Percentiles rank a stretch among this genome's conserved stretches.
phyloP scores from a whole-genome alignment of 23 red algal species.

The Gracilariopsis chorda region DNA sequence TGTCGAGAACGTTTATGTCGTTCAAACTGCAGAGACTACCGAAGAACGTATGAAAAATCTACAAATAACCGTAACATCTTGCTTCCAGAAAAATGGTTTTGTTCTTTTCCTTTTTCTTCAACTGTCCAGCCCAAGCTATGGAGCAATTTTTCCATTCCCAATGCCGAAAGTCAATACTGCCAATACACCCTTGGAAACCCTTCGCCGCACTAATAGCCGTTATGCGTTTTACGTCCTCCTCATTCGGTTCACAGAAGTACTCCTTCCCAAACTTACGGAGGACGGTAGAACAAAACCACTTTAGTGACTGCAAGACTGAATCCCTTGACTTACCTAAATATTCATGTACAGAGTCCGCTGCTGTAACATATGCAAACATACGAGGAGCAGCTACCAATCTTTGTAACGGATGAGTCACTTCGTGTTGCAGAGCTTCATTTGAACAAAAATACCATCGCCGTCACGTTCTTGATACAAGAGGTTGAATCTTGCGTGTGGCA shows the following conservation, averaged over 20 bases:
- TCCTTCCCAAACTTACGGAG: constrained; percentile 21
- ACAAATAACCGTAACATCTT: not conserved
- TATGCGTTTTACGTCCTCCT: constrained; percentile 6
- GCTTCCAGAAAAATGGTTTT: constrained; percentile 24
- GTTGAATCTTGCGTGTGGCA: not conserved
- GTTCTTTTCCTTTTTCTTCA: constrained; percentile 13
- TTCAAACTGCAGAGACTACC: not conserved
- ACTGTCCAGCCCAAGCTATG: constrained; percentile 2
- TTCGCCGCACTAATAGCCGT: not conserved
- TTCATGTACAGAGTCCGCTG: not conserved
- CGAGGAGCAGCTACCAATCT: not conserved
- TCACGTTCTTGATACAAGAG: not conserved
- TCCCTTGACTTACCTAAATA: constrained; percentile 1
- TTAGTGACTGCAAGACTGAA: not conserved
- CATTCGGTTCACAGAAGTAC: not conserved
- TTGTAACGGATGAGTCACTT: not conserved
- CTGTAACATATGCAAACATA: not conserved
- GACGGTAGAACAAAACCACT: not conserved
- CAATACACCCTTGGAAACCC: constrained; percentile 27
- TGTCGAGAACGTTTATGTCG: constrained; percentile 9
- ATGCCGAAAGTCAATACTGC: constrained; percentile 14
- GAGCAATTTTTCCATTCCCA: constrained; percentile 56
- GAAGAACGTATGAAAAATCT: constrained; percentile 28
- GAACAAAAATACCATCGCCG: not conserved
- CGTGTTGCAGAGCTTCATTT: not conserved